Evolutionary conservation across 495 filamentous ascomycete species (phyloP).

Genomic region (Tuber magnatum): DNA sequence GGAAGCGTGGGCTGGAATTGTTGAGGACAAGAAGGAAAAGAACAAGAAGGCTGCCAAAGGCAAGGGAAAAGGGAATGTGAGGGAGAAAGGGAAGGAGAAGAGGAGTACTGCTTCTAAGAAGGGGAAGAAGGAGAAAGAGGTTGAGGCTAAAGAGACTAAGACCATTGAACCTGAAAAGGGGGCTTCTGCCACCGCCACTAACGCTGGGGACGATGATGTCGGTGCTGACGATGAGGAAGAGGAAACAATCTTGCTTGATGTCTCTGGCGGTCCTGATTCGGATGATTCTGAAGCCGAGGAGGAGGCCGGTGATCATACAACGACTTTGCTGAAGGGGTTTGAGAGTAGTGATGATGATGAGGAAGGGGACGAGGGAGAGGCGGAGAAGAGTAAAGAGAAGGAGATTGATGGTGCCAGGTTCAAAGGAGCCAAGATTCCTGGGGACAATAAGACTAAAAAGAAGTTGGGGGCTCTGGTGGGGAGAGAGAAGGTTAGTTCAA

Average conservation of each 20-base stretch:
- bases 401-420: slow-evolving; percentile 48
- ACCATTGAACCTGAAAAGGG: slow-evolving; percentile 16
- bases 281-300: slow-evolving; percentile 43
- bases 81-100: slow-evolving; percentile 12
- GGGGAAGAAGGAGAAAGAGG: slow-evolving; percentile 16
- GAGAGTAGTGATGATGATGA: slow-evolving; percentile 67
- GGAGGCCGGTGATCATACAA: slow-evolving; percentile 60
- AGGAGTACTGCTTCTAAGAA: slow-evolving; percentile 20
- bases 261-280: slow-evolving; percentile 30
- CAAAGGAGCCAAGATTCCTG: slow-evolving; percentile 59
- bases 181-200: slow-evolving; percentile 39
- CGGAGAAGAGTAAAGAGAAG: slow-evolving; percentile 48
- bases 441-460: slow-evolving; percentile 52
- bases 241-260: slow-evolving; percentile 28
- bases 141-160: slow-evolving; percentile 12
- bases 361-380: slow-evolving; percentile 49
- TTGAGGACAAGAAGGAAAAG: slow-evolving; percentile 22
- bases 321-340: slow-evolving; percentile 65
- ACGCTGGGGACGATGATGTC: slow-evolving; percentile 46
- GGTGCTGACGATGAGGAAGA: slow-evolving; percentile 31
- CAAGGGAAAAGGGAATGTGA: slow-evolving; percentile 12
- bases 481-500: slow-evolving; percentile 24
- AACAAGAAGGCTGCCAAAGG: slow-evolving; percentile 23
- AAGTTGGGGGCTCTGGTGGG: slow-evolving; percentile 27
- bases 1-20: slow-evolving; percentile 31